These are phyloP conservation scores for Didymosphaeria variabile DNA, from an alignment of 2,329 filamentous ascomycete species.

Conservation along the genomic window DNA sequence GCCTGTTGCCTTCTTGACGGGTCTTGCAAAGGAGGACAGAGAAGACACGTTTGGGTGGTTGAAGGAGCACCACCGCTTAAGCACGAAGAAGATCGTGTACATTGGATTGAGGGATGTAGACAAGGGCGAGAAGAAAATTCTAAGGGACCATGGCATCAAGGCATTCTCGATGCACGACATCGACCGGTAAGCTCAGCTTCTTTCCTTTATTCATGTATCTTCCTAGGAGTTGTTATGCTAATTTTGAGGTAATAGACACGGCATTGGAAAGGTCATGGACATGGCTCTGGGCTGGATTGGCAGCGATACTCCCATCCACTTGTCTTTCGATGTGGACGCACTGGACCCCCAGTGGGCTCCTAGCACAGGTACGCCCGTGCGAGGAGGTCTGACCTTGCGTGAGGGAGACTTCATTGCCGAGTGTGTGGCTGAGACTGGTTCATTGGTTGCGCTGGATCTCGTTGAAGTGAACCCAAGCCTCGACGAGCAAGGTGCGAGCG, in stretches of 20 bases:
- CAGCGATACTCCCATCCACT: conserved; percentile 91
- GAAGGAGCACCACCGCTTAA: conserved; percentile 73
- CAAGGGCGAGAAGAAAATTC: conserved; percentile 88
- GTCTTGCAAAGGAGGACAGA: conserved; percentile 78
- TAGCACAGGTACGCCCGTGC: conserved; percentile 92
- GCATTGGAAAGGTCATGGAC: conserved; percentile 95
- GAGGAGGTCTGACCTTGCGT: conserved; percentile 89
- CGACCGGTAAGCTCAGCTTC: conserved; percentile 70
- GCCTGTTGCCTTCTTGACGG: conserved; percentile 92
- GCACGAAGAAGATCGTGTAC: conserved; percentile 88
- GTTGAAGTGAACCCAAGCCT: conserved; percentile 64
- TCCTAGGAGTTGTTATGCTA: conserved; percentile 14
- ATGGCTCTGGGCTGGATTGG: conserved; percentile 98
- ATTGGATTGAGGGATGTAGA: conserved; percentile 96
- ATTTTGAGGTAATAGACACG: conserved; percentile 67
- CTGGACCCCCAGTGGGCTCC: conserved; percentile 96
- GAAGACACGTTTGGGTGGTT: conserved; percentile 92
- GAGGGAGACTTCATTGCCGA: conserved; percentile 98
- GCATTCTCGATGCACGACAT: conserved; percentile 99
- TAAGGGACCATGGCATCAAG: conserved; percentile 88
- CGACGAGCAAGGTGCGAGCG: conserved; percentile 69
- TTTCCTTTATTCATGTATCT: neutral
- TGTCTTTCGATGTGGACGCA: conserved; percentile 97
- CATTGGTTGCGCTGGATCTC: conserved; percentile 65
- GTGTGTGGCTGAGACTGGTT: conserved; percentile 65